Conservation (phyloP, 306 rosid genomes). For the Trifolium pratense region DNA sequence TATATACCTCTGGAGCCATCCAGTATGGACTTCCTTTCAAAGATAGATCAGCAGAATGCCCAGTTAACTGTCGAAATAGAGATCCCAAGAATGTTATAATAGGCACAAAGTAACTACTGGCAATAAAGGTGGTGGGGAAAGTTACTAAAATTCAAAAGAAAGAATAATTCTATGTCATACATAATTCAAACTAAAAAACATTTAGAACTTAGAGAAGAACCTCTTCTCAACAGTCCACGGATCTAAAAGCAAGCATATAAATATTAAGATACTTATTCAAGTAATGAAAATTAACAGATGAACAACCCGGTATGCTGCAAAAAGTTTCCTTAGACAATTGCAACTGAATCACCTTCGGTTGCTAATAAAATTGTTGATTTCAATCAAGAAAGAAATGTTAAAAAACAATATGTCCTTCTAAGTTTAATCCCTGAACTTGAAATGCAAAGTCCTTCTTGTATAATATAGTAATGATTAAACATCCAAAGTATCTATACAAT, state of each 20-base stretch:
- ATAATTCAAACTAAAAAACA: slow-evolving; percentile 7
- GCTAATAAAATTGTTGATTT: slow-evolving; percentile 14
- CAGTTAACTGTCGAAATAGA: slow-evolving; percentile 70
- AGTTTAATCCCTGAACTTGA: neutral
- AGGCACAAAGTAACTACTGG: slow-evolving; percentile 20
- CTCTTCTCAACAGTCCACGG: slow-evolving; percentile 1
- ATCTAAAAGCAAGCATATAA: slow-evolving; percentile 5
- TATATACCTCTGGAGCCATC: slow-evolving; percentile 99
- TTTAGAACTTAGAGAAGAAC: slow-evolving; percentile 5
- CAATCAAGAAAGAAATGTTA: slow-evolving; percentile 14
- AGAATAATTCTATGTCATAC: neutral
- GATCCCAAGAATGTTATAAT: slow-evolving; percentile 27
- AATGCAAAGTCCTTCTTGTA: neutral
- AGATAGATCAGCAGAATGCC: slow-evolving; percentile 82
- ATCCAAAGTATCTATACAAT: neutral
- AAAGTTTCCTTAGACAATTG: slow-evolving; percentile 5
- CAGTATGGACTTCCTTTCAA: slow-evolving; percentile 98
- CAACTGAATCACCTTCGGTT: neutral
- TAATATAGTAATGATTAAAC: neutral
- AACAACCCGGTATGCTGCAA: neutral
- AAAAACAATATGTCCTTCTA: slow-evolving; percentile 16
- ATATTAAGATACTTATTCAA: slow-evolving; percentile 12
- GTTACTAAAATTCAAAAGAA: slow-evolving; percentile 17
- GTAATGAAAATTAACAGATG: slow-evolving; percentile 11
- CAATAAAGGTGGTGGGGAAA: slow-evolving; percentile 12